Evolutionary conservation across 768 basidiomycete genomes (phyloP).

Genomic region (Coprinopsis strossmayeri): DNA sequence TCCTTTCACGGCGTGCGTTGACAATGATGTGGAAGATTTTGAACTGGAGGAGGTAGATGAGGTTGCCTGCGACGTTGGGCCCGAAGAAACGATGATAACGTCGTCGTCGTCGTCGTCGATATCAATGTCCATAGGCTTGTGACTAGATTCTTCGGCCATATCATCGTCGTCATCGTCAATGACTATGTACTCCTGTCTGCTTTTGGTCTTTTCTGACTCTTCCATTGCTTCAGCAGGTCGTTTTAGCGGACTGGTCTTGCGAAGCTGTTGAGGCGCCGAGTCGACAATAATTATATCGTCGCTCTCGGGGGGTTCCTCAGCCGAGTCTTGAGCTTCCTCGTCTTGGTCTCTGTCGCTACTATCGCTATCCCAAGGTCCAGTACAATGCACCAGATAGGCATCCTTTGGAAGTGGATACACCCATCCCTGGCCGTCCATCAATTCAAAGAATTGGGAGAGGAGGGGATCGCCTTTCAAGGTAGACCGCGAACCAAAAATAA

Average conservation of each 20-base stretch:
- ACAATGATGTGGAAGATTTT: no score
- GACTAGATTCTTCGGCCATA: not conserved
- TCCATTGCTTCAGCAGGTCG: not conserved
- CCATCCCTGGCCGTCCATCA: slow-evolving; percentile 75
- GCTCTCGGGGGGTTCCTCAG: not conserved
- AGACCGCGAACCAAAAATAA: slow-evolving; percentile 82
- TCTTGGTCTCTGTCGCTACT: slow-evolving; percentile 13
- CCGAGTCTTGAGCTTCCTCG: slow-evolving; percentile 7
- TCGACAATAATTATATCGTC: slow-evolving; percentile 2
- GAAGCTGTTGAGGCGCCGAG: not conserved
- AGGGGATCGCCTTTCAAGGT: slow-evolving; percentile 63
- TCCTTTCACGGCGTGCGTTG: not conserved
- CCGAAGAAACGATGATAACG: not conserved
- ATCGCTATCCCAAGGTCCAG: slow-evolving; percentile 20
- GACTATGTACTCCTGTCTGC: no score
- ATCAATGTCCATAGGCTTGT: not conserved
- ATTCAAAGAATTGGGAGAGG: slow-evolving; percentile 65
- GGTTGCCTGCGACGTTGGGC: not conserved
- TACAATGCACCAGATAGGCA: slow-evolving; percentile 47
- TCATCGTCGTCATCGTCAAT: not conserved
- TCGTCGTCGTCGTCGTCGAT: not conserved
- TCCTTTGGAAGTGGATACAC: slow-evolving; percentile 48
- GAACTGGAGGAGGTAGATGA: not conserved
- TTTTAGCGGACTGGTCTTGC: not conserved
- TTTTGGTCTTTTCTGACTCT: no score